Evolutionary conservation across 2,329 filamentous ascomycete species (phyloP).

Genomic region (Clonostachys rosea): DNA sequence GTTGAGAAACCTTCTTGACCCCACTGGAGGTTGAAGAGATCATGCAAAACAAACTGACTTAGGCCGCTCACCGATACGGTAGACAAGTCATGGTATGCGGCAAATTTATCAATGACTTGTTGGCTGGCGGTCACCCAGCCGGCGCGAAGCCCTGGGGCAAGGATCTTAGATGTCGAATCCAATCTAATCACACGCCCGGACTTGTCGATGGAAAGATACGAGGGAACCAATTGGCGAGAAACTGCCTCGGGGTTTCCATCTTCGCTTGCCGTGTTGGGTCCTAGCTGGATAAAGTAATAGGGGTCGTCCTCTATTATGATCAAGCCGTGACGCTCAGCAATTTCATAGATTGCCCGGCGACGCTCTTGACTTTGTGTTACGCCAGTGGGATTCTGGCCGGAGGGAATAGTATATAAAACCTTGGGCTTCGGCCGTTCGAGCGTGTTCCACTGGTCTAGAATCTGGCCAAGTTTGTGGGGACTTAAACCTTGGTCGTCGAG

Average conservation of each 20-base stretch:
- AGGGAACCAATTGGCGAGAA: constrained; percentile 46
- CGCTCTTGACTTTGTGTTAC: constrained; percentile 61
- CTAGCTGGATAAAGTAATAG: constrained; percentile 73
- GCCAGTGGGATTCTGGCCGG: constrained; percentile 73
- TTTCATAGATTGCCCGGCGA: constrained; percentile 63
- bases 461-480: constrained; percentile 44
- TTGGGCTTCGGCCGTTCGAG: constrained; percentile 54
- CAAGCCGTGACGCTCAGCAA: constrained; percentile 73
- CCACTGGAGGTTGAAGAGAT: constrained; percentile 75
- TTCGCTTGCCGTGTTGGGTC: neutral
- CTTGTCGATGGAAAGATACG: constrained; percentile 67
- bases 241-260: too few species aligned
- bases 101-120: constrained; percentile 72
- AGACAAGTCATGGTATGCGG: constrained; percentile 69
- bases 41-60: constrained; percentile 72
- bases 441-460: constrained; percentile 61
- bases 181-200: constrained; percentile 80
- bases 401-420: constrained; percentile 67
- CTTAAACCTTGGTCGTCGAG: constrained; percentile 59
- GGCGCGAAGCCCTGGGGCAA: constrained; percentile 68
- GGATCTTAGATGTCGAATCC: constrained; percentile 84
- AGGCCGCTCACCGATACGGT: constrained; percentile 77
- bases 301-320: constrained; percentile 83
- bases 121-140: constrained; percentile 82
- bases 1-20: constrained; percentile 81